A percentile compares a stretch with the other conserved stretches of the same genome.
phyloP scores from a whole-genome alignment of 805 yeast species.

The Sporopachydermia quercuum region DNA sequence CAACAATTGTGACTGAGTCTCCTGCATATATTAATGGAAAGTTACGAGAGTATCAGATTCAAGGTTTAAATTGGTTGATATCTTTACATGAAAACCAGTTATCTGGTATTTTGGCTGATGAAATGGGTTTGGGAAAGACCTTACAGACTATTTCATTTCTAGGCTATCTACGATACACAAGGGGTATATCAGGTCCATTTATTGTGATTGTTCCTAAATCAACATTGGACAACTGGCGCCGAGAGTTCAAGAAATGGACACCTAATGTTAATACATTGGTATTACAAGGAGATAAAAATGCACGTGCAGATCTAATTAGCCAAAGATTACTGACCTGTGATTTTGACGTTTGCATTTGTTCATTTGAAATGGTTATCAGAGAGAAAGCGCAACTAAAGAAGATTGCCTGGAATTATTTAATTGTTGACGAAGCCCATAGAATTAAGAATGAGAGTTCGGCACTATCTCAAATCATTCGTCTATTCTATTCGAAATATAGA shows the following conservation, averaged over 20 bases:
- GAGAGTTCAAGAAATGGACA: conserved; percentile 92
- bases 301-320: conserved; percentile 45
- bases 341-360: conserved; percentile 82
- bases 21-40: conserved; percentile 66
- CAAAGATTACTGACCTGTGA: conserved; percentile 49
- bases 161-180: conserved; percentile 72
- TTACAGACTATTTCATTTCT: conserved; percentile 86
- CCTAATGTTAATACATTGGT: conserved; percentile 83
- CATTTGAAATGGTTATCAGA: conserved; percentile 85
- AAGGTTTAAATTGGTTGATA: conserved; percentile 91
- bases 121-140: conserved; percentile 96
- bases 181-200: conserved; percentile 76
- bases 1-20: conserved; percentile 70
- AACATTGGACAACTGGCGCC: conserved; percentile 89
- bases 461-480: conserved; percentile 79
- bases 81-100: conserved; percentile 76
- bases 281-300: conserved; percentile 83
- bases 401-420: conserved; percentile 83
- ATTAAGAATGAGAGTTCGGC: conserved; percentile 91
- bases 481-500: conserved; percentile 75
- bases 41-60: conserved; percentile 83
- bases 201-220: conserved; percentile 90
- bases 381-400: conserved; percentile 73
- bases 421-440: conserved; percentile 94
- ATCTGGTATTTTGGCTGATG: conserved; percentile 92